These are phyloP conservation scores for Rhizodiscina lignyota DNA, from an alignment of 495 filamentous ascomycete species.

Conservation along the genomic window DNA sequence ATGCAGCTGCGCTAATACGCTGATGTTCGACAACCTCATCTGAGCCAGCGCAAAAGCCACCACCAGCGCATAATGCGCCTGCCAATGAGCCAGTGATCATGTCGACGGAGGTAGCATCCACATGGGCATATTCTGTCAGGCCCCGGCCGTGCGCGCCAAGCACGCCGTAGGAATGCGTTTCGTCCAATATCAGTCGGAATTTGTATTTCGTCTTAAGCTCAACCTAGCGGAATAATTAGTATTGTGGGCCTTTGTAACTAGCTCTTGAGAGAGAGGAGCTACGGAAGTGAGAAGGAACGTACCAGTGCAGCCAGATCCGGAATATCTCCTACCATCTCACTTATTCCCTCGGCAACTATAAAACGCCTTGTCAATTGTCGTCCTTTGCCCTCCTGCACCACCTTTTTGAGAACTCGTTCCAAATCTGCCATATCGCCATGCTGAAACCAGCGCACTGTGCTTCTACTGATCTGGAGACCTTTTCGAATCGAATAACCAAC, in stretches of 20 bases:
- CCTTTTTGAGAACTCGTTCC: conserved; percentile 67
- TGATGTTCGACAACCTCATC: conserved; percentile 89
- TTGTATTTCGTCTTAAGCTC: conserved; percentile 90
- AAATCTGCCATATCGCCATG: conserved; percentile 94
- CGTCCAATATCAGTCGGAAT: conserved; percentile 92
- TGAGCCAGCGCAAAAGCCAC: conserved; percentile 86
- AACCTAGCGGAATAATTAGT: conserved; percentile 33
- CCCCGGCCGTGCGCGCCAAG: conserved; percentile 81
- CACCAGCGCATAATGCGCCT: conserved; percentile 76
- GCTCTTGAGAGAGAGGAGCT: background rate
- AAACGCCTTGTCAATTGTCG: conserved; percentile 87
- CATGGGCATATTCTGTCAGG: conserved; percentile 87
- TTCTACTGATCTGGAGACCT: conserved; percentile 82
- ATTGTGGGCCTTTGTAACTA: background rate
- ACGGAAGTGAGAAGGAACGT: conserved; percentile 17
- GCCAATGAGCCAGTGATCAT: conserved; percentile 92
- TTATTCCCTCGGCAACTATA: conserved; percentile 90
- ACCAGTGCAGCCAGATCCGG: conserved; percentile 73
- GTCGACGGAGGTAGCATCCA: conserved; percentile 77
- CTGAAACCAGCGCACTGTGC: conserved; percentile 82
- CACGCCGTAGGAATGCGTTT: conserved; percentile 92
- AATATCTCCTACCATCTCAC: conserved; percentile 80
- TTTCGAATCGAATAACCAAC: conserved; percentile 89
- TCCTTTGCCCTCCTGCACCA: conserved; percentile 57
- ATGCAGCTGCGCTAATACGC: conserved; percentile 73